Evolutionary conservation across 768 basidiomycete genomes (phyloP), one percentile per base, ranked within the genome.

Genomic region (Flagelloscypha sp.): DNA sequence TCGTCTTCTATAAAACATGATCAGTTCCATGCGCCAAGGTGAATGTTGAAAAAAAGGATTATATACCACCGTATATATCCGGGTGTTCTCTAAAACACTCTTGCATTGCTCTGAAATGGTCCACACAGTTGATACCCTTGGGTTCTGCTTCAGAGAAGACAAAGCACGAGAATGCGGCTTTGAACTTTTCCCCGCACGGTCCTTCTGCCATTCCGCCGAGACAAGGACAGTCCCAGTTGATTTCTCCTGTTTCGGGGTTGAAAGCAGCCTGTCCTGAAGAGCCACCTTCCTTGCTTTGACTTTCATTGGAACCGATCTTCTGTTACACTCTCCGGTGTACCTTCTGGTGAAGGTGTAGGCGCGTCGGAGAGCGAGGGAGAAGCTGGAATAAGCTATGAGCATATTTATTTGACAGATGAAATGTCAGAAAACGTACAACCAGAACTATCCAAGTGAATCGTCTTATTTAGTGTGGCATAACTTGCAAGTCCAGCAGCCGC

Each of bases 211-310:
- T 97, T 33, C 95, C 95, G 21, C 95, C 95, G 6, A 99, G 76
- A 57, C 95, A 98, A 1, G 95, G 90, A 57, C 95, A 99, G 54
- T 97, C 95, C 95, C 95, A 99, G 64, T 99, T 99, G 51, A 99
- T 98, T 71, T 97, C 92, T 28, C 95, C 95, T 2, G 95, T 99
- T 43, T 77, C 90, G 13, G 93, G 93, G 61, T 99, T 84, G 68
- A 75, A 98, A 4, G 95, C 94, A n/a, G n/a, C n/a, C n/a, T n/a
- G n/a, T n/a, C n/a, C n/a, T n/a, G n/a, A n/a, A n/a, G n/a, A n/a
- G n/a, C n/a, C n/a, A n/a, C n/a, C n/a, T n/a, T n/a, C n/a, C n/a
- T n/a, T n/a, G n/a, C n/a, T n/a, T n/a, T n/a, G n/a, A n/a, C n/a
- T n/a, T n/a, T n/a, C n/a, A n/a, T n/a, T 46, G 31, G 55, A 37